phyloP scores from a whole-genome alignment of 805 yeast species.

The Starmerella kuoi region DNA sequence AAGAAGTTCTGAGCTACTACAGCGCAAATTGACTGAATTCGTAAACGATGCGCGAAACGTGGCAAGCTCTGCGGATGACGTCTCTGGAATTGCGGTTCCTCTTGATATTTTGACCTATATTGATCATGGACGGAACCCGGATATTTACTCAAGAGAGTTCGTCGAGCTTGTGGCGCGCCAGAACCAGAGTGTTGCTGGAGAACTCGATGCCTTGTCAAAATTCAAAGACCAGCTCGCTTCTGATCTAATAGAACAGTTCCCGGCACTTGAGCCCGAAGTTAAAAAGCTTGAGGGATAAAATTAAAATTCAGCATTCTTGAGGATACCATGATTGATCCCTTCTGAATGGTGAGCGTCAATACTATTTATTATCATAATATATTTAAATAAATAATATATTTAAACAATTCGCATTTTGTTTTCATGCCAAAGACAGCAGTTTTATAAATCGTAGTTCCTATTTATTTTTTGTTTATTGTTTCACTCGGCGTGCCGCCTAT shows the following conservation, averaged over 20 bases:
- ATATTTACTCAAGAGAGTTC: constrained; percentile 91
- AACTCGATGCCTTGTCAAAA: constrained; percentile 52
- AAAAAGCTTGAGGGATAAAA: no score
- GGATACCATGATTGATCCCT: no score
- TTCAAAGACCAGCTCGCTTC: constrained; percentile 56
- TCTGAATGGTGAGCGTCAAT: no score
- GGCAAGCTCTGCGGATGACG: constrained; percentile 13
- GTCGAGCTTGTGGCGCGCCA: constrained; percentile 85
- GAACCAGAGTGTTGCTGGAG: constrained; percentile 79
- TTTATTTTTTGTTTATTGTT: no score
- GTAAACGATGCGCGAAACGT: constrained; percentile 18
- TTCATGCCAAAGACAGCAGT: no score
- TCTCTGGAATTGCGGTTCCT: constrained; percentile 33
- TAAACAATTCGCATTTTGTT: no score
- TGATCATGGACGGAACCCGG: constrained; percentile 95
- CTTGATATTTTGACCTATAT: constrained; percentile 80
- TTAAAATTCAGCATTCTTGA: no score
- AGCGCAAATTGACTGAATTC: constrained; percentile 22
- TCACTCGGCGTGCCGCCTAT: no score
- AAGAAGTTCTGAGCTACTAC: constrained; percentile 53
- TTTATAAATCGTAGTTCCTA: no score
- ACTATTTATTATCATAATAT: no score
- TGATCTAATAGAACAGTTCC: constrained; percentile 64
- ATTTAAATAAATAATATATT: no score
- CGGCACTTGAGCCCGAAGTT: constrained; percentile 52